Evolutionary conservation across 305 asterid species (phyloP), one percentile per base, ranked within the genome.

Genomic region (Petunia hybrid): DNA sequence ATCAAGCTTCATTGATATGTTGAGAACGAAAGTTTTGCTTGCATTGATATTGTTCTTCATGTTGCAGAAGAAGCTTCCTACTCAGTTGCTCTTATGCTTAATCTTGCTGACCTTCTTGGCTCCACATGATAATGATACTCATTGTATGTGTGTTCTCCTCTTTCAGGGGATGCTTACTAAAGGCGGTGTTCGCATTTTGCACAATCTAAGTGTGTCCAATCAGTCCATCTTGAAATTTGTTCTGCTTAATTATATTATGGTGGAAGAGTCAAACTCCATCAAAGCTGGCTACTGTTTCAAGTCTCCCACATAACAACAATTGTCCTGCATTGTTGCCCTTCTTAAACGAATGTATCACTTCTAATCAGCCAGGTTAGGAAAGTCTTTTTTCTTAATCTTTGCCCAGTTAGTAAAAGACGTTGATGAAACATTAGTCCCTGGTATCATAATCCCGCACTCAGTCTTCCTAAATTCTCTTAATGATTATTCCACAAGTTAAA

Each of bases 241-340:
- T 38, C 62, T 80, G 1, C 61, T 80, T 4, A 71, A 6, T 7
- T 80, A 74, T 38, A 45, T 80, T n/a, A 79, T 70, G 41, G 10
- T n/a, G 22, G 83, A 80, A 48, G 83, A 80, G 51, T 10, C 70
- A 8, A 80, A 71, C 12, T 6, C 80, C 3, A 71, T 80, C 4
- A 70, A 80, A 80, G 74, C 40, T 80, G 0, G 83, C 70, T 36
- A 80, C 83, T 2, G 40, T 80, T 22, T 80, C 83, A 8, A 80
- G 71, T 39, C 83, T 80, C 16, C 80, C 83, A 36, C 71, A 79
- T 80, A 57, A 39, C 71, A 4, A 46, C 63, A 0, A 80, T 4
- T 80, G 83, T 79, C 74, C 74, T 6, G 83, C 70, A 42, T 35
- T 80, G 4, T 39, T 80, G 13, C 83, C 83, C 13, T 80, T 80